Base-by-base conservation (phyloP, 176 grass and related monocot genomes). In the Elaeis guineensis region DNA sequence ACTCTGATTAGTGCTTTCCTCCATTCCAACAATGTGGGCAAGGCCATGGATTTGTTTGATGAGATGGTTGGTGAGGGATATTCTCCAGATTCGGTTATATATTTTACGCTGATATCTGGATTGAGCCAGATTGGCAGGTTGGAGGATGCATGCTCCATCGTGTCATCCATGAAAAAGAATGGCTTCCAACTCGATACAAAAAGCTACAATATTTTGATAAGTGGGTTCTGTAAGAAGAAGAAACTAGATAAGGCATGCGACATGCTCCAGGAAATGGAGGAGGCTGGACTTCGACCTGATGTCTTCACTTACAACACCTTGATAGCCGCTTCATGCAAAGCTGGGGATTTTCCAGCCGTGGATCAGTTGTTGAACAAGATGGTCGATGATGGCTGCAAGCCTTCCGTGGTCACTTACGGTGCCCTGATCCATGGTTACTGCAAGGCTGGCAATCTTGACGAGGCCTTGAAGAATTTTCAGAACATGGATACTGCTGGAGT, bases 401-500 rank as follows among this genome's bases (percentile, higher is more conserved):
- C 72, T 82, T 80, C 81, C n/a, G 75, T 85, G 17, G 68, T 91
- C 5, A 97, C 92, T 28, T 96, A 90, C 28, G 75, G 83, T 24
- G 77, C 78, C 39, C 61, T 97, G 71, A 76, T 91, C 65, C 68
- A 97, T 78, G 87, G 87, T 58, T 97, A 84, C 35, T 91, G 87
- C 73, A 97, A 85, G 82, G 52, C 24, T 75, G 83, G 83, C 59
- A 73, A 80, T 52, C 58, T 75, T 64, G 71, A 85, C 3, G 72
- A 83, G 52, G 92, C 87, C n/a, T 52, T 90, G 32, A 80, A 55
- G 19, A 85, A 83, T 62, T 90, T 97, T 20, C 19, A 39, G 23
- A 81, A 55, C 51, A 97, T 97, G 87, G 62, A 59, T 49, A 39
- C 68, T 59, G 75, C 66, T 9, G 56, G 28, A 6, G 59, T 89